A percentile compares a stretch with the other conserved stretches of the same genome.
Evolutionary conservation across 768 basidiomycete genomes (phyloP).

Genomic region (Auricularia heimuer): DNA sequence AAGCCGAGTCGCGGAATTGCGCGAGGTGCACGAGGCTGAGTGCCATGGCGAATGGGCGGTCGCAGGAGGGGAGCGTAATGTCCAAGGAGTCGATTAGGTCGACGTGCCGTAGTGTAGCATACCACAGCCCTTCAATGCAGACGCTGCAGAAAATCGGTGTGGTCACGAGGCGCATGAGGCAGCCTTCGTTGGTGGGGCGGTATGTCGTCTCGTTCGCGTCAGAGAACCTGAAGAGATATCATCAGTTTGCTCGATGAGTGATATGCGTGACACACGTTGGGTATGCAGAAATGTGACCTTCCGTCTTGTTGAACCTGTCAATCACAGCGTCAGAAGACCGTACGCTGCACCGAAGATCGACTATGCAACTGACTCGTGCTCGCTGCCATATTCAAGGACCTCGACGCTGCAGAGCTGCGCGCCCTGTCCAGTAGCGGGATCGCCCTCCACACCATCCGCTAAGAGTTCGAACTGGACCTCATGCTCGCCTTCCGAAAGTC

Average conservation of each 20-base stretch:
- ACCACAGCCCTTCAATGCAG: constrained; percentile 68
- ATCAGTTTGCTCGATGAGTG: neutral
- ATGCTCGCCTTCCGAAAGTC: constrained; percentile 44
- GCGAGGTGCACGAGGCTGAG: constrained; percentile 52
- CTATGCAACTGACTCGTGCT: constrained; percentile 38
- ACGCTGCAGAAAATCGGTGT: constrained; percentile 65
- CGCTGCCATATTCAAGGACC: constrained; percentile 59
- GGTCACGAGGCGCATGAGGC: constrained; percentile 68
- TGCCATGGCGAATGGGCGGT: constrained; percentile 30
- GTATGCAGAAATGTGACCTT: constrained; percentile 55
- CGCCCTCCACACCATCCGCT: constrained; percentile 37
- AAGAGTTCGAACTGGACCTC: constrained; percentile 47
- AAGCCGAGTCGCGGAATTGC: constrained; percentile 33
- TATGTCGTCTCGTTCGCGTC: constrained; percentile 55
- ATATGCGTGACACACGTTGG: constrained; percentile 47
- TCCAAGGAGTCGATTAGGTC: constrained; percentile 49
- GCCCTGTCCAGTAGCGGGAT: neutral
- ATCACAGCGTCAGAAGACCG: neutral
- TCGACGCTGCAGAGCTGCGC: constrained; percentile 76
- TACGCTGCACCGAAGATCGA: too few relatives aligned
- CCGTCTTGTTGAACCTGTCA: constrained; percentile 46
- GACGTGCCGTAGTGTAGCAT: constrained; percentile 47
- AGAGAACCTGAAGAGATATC: constrained; percentile 40
- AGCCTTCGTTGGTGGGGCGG: constrained; percentile 76
- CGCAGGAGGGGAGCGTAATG: constrained; percentile 21